Conservation (phyloP, 805 yeast species). For the Suhomyces kilbournensis region DNA sequence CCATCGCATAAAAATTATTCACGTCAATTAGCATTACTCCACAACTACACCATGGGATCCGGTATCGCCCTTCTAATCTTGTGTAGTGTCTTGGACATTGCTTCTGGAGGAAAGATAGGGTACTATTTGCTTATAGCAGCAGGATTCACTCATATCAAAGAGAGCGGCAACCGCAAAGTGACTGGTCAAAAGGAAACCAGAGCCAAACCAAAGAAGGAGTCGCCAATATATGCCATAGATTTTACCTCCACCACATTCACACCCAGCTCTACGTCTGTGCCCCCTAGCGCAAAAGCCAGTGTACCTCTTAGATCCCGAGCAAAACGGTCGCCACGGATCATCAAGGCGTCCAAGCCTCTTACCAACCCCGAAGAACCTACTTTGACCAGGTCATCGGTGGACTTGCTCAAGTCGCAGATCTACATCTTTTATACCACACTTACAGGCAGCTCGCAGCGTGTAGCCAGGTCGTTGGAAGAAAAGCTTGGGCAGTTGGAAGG, state of each 20-base stretch:
- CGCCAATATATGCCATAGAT: conserved; percentile 41
- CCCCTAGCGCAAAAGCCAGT: conserved; percentile 16
- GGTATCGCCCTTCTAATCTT: conserved; percentile 1
- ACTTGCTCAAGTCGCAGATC: conserved; percentile 52
- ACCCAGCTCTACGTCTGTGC: conserved; percentile 19
- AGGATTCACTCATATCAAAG: background rate
- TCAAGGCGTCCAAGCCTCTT: conserved; percentile 36
- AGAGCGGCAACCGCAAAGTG: background rate
- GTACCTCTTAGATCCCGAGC: conserved; percentile 16
- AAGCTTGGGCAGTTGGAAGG: conserved; percentile 28
- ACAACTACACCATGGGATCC: background rate
- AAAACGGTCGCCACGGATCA: conserved; percentile 40
- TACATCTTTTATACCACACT: conserved; percentile 78
- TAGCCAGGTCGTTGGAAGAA: conserved; percentile 53
- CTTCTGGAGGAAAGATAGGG: conserved; percentile 1
- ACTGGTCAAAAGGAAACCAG: background rate
- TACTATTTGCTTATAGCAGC: background rate
- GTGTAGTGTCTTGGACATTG: background rate
- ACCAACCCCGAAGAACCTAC: conserved; percentile 26
- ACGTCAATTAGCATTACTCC: background rate
- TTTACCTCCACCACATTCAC: conserved; percentile 36
- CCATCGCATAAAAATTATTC: conserved; percentile 1
- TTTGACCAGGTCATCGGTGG: conserved; percentile 37
- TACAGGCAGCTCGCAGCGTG: conserved; percentile 76
- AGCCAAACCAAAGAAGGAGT: conserved; percentile 7